A percentile compares a stretch with the other conserved stretches of the same genome.
These are phyloP conservation scores for Coemansia sp. DNA, from an alignment of 192 early-diverging fungal species.

Conservation along the genomic window DNA sequence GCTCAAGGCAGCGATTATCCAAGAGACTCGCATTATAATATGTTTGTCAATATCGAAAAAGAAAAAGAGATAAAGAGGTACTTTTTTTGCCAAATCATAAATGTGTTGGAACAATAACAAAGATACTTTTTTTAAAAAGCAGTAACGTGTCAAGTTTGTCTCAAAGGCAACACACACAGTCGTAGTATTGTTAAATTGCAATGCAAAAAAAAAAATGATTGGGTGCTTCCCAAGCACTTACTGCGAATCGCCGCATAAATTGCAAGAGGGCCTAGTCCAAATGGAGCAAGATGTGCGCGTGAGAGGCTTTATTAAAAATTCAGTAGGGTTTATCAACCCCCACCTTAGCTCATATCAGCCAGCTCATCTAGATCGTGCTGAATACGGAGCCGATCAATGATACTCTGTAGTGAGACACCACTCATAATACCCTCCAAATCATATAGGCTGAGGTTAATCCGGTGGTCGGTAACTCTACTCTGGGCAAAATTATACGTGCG, in stretches of 20 bases:
- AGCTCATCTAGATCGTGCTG: conserved; percentile 58
- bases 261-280: neutral
- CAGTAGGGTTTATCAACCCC: neutral
- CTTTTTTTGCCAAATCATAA: neutral
- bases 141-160: neutral
- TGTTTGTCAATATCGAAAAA: neutral
- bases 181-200: neutral
- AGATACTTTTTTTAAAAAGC: neutral
- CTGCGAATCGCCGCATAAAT: neutral
- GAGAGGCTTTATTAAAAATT: neutral
- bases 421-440: conserved; percentile 69
- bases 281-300: neutral
- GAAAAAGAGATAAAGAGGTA: neutral
- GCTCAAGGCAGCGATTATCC: neutral
- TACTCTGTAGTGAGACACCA: conserved; percentile 50
- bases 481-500: conserved; percentile 84
- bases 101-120: neutral
- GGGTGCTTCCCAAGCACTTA: neutral
- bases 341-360: conserved; percentile 22
- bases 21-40: neutral
- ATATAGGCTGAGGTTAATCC: conserved; percentile 73
- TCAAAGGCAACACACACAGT: neutral
- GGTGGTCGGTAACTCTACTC: conserved; percentile 81
- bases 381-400: conserved; percentile 56
- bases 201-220: neutral